Evolutionary conservation across 2,329 filamentous ascomycete species (phyloP).

Genomic region (Chaetomiaceae sp.): DNA sequence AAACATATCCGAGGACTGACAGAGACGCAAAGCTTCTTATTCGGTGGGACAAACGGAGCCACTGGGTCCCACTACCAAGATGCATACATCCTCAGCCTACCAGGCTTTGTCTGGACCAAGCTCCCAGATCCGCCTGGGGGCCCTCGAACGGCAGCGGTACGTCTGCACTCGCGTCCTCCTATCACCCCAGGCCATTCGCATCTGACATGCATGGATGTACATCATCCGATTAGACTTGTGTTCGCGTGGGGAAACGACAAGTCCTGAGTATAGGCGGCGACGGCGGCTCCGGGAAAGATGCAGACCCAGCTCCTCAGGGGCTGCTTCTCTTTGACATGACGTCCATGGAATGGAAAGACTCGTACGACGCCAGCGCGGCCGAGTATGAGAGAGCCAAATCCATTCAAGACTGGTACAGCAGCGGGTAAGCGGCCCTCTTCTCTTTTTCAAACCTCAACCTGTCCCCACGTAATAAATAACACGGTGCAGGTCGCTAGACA

Average conservation of each 20-base stretch:
- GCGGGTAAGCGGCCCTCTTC: slow-evolving; percentile 12
- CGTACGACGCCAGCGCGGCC: slow-evolving; percentile 16
- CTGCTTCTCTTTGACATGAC: slow-evolving; percentile 24
- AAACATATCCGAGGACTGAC: too few species aligned
- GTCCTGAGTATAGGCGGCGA: slow-evolving; percentile 21
- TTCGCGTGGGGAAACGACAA: slow-evolving; percentile 19
- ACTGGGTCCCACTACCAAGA: slow-evolving; percentile 12
- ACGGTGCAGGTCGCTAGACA: slow-evolving; percentile 1
- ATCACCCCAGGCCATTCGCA: background rate
- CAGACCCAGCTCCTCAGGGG: slow-evolving; percentile 15
- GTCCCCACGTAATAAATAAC: background rate
- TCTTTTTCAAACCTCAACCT: background rate
- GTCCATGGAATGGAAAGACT: slow-evolving; percentile 16
- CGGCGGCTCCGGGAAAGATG: background rate
- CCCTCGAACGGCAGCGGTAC: background rate
- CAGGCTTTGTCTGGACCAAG: slow-evolving; percentile 23
- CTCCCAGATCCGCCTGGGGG: slow-evolving; percentile 10
- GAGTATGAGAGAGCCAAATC: slow-evolving; percentile 10
- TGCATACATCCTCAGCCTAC: slow-evolving; percentile 21
- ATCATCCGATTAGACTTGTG: slow-evolving; percentile 8
- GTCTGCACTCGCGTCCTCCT: background rate
- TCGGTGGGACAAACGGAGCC: slow-evolving; percentile 11
- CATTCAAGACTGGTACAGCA: slow-evolving; percentile 18
- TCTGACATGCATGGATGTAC: too few species aligned
- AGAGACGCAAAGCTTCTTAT: slow-evolving; percentile 12